Base-by-base conservation (phyloP, 2,329 filamentous ascomycete genomes). In the Neophaeococcomyces mojaviensis region DNA sequence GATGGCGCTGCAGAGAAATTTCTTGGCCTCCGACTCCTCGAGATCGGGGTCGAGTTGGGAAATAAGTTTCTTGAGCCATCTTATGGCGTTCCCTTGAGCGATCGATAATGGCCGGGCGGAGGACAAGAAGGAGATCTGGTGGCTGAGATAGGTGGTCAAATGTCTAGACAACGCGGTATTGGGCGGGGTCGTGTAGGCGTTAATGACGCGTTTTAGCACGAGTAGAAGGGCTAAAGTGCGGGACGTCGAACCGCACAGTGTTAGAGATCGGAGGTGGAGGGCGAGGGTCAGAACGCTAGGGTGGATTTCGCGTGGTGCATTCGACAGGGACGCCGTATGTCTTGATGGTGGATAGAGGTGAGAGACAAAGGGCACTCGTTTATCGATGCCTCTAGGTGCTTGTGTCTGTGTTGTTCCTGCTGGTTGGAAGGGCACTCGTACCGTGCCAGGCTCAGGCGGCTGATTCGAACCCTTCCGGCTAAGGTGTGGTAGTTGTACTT, bases 41-140 rank as follows among this genome's bases (percentile, higher is more conserved):
- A 84, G 78, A 56, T 89, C 85, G 33, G 90, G 88, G 58, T 96
- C 88, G 48, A 96, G 82, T 57, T 88, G 88, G 58, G 87, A 85
- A 61, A 98, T 90, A 59, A 88, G 81, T 39, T 95, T 79, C 71
- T 98, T 98, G 40, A 98, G 76, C 75, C 88, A 90, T 45, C 92
- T 81, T 61, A 98, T 94, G 30, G 88, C 88, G 64, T 97, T 98
- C 50, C 92, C 92, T 82, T 97, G 95, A 51, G 87, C 88, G 66
- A 95, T 92, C 55, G 87, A 94, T 68, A 98, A 86, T 28, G 92
- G 89, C n/a, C 92, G 82, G 4, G 55, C 51, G 55, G 88, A 88
- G 49, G 87, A 86, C 50, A 98, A 77, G 61, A 94, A 96, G 54
- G 94, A 88, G 60, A 98, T 96, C 67, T 98, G 92, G 31, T 89